Conservation (phyloP, 169 alveolate species). For the Eimeria falciformis region DNA sequence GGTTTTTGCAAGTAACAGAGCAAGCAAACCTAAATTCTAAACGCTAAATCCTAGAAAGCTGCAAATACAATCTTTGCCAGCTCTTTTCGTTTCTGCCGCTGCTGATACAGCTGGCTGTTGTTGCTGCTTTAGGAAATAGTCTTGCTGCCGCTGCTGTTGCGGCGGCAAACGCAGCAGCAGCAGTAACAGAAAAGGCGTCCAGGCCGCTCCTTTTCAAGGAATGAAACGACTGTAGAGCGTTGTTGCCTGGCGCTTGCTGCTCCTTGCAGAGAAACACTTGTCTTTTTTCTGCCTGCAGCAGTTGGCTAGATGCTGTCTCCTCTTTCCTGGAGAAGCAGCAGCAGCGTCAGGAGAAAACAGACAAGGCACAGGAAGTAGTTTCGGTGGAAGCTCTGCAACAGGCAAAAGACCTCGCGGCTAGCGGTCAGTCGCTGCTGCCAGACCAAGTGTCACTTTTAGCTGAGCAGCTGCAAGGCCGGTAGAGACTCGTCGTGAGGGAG, state of each 20-base stretch:
- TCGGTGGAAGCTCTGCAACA: neutral
- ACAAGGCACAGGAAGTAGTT: neutral
- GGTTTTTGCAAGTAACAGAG: neutral
- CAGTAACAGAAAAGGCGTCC: conserved; percentile 40
- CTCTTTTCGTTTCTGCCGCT: neutral
- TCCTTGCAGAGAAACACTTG: neutral
- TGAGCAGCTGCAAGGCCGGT: neutral
- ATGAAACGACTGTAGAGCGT: conserved; percentile 23
- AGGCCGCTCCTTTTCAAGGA: neutral
- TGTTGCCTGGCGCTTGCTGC: conserved; percentile 38
- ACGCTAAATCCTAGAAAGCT: neutral
- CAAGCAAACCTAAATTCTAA: neutral
- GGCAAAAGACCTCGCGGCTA: neutral
- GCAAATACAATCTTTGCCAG: neutral
- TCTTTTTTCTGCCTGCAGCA: neutral
- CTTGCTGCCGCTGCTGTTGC: neutral
- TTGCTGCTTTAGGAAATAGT: neutral
- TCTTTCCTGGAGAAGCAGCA: conserved; percentile 10
- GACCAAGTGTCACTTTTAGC: conserved; percentile 7
- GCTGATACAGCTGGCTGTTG: neutral
- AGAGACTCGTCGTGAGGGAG: conserved; percentile 14
- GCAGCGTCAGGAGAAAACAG: conserved; percentile 61
- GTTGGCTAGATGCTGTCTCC: conserved; percentile 1
- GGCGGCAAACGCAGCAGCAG: conserved; percentile 10
- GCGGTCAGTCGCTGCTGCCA: neutral